phyloP scores from a whole-genome alignment of 2,329 filamentous ascomycete genomes.

The Samsoniella hepiali region DNA sequence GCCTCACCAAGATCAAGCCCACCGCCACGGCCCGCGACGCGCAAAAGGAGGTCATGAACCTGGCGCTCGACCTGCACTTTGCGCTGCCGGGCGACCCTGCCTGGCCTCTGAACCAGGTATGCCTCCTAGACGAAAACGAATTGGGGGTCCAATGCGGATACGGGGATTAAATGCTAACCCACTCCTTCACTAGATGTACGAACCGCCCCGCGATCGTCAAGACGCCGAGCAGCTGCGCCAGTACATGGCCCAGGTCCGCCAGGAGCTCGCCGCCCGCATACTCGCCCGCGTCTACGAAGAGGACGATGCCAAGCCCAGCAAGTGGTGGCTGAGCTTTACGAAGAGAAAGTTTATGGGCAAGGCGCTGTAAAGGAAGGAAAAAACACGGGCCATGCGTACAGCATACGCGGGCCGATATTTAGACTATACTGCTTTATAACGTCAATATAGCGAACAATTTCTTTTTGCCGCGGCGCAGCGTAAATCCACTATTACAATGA shows the following conservation, averaged over 20 bases:
- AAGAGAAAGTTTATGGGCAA: conserved; percentile 99
- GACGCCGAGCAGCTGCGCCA: conserved; percentile 85
- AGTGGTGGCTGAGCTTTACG: conserved; percentile 99
- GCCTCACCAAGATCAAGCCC: conserved; percentile 81
- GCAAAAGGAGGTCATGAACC: conserved; percentile 77
- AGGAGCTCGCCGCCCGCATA: conserved; percentile 82
- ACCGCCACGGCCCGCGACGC: conserved; percentile 58
- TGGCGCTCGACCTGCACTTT: conserved; percentile 90
- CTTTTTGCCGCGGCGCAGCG: conserved; percentile 8
- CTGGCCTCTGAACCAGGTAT: conserved; percentile 86
- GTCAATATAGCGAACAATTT: conserved; percentile 21
- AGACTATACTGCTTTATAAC: conserved; percentile 24
- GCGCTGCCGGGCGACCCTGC: conserved; percentile 88
- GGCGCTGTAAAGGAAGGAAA: conserved; percentile 54
- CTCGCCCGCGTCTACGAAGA: conserved; percentile 85
- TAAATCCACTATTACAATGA: neutral
- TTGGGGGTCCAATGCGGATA: too few species aligned
- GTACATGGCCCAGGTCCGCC: conserved; percentile 88
- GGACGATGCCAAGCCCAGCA: conserved; percentile 64
- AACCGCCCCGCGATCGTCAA: conserved; percentile 79
- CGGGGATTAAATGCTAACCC: too few species aligned
- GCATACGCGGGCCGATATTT: neutral
- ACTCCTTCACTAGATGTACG: conserved; percentile 64
- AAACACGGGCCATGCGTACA: neutral
- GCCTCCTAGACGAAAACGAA: neutral